Evolutionary conservation across 106 monocot genomes (phyloP).

Genomic region (Ottelia alismoides): DNA sequence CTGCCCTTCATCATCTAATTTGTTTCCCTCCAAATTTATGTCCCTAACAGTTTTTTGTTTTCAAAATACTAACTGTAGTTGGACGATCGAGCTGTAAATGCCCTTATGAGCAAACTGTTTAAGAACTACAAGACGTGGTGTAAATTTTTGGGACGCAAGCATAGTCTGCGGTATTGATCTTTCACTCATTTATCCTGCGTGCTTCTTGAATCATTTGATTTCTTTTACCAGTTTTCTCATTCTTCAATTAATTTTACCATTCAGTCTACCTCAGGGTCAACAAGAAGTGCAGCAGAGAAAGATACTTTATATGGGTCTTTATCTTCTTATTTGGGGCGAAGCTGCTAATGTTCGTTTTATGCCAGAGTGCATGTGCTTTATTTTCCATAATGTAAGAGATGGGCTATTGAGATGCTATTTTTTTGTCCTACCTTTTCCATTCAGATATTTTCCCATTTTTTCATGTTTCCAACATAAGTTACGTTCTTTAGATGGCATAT

Average conservation of each 20-base stretch:
- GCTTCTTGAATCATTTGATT: too few relatives aligned
- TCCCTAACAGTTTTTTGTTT: too few relatives aligned
- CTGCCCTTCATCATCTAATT: too few relatives aligned
- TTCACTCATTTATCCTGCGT: too few relatives aligned
- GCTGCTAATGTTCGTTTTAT: slow-evolving; percentile 86
- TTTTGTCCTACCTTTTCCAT: too few relatives aligned
- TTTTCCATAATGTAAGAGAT: slow-evolving; percentile 81
- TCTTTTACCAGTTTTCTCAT: too few relatives aligned
- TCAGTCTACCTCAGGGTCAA: slow-evolving; percentile 72
- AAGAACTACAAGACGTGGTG: slow-evolving; percentile 97
- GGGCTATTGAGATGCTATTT: too few relatives aligned
- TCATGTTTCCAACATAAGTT: too few relatives aligned
- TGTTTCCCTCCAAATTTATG: too few relatives aligned
- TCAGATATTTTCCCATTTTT: too few relatives aligned
- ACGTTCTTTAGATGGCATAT: slow-evolving; percentile 79
- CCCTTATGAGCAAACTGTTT: slow-evolving; percentile 77
- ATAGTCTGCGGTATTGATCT: slow-evolving; percentile 63
- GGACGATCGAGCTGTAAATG: slow-evolving; percentile 92
- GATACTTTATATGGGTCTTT: slow-evolving; percentile 91
- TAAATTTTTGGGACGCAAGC: slow-evolving; percentile 90
- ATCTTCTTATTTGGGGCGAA: slow-evolving; percentile 99
- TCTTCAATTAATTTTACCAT: not conserved
- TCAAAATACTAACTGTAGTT: slow-evolving; percentile 53
- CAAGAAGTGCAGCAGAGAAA: slow-evolving; percentile 87
- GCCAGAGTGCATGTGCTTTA: slow-evolving; percentile 94